phyloP scores from a whole-genome alignment of 2,329 filamentous ascomycete genomes.

The Diaporthe sp. region DNA sequence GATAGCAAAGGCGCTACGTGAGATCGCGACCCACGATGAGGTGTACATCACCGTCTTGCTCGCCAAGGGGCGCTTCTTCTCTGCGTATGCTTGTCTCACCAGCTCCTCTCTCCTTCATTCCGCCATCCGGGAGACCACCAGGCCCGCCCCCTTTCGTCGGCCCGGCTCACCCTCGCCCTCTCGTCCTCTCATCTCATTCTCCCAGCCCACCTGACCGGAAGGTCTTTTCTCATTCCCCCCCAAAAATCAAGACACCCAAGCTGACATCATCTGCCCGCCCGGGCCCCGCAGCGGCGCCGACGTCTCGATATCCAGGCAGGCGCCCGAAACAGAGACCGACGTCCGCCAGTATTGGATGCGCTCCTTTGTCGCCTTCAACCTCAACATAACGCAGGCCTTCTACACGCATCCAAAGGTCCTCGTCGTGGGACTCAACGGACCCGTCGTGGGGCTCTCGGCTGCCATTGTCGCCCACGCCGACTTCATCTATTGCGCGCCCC shows the following conservation, averaged over 20 bases:
- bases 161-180: constrained; percentile 28
- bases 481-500: constrained; percentile 89
- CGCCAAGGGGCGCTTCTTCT: constrained; percentile 87
- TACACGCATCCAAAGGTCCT: constrained; percentile 96
- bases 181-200: constrained; percentile 13
- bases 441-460: constrained; percentile 88
- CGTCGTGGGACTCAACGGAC: constrained; percentile 91
- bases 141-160: neutral
- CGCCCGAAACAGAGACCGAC: constrained; percentile 54
- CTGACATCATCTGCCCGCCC: constrained; percentile 24
- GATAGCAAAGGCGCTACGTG: constrained; percentile 78
- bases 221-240: neutral
- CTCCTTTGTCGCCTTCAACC: constrained; percentile 85
- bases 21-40: constrained; percentile 83
- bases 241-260: neutral
- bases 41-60: constrained; percentile 88
- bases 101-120: constrained; percentile 28
- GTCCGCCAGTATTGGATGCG: constrained; percentile 71
- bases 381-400: constrained; percentile 91
- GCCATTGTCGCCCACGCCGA: constrained; percentile 87
- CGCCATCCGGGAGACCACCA: constrained; percentile 6
- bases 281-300: constrained; percentile 78
- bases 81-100: constrained; percentile 73
- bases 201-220: constrained; percentile 20
- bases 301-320: constrained; percentile 69